Conservation (phyloP, 2,329 filamentous ascomycete genomes). For the Shiraia sp. region DNA sequence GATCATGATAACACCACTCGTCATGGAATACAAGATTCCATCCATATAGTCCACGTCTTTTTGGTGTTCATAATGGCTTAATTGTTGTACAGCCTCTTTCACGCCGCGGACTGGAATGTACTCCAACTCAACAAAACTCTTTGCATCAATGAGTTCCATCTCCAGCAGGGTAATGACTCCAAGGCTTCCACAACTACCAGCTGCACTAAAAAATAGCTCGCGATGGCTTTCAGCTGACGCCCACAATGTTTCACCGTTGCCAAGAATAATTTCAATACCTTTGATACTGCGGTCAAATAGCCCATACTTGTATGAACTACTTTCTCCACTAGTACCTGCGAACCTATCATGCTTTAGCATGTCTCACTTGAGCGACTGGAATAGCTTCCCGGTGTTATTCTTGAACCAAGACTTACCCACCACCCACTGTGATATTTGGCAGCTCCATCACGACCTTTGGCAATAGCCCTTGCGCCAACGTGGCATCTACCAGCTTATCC, state of each 20-base stretch:
- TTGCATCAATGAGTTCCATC: constrained; percentile 59
- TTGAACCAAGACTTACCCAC: constrained; percentile 48
- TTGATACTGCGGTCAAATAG: constrained; percentile 68
- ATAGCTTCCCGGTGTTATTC: too few relatives aligned
- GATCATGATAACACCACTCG: constrained; percentile 62
- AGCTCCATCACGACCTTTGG: constrained; percentile 73
- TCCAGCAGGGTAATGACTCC: constrained; percentile 66
- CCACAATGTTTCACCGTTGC: constrained; percentile 58
- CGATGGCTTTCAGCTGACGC: constrained; percentile 50
- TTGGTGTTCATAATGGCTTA: constrained; percentile 52
- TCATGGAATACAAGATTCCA: constrained; percentile 64
- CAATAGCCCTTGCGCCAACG: constrained; percentile 59
- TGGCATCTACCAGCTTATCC: constrained; percentile 64
- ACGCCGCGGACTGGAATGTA: constrained; percentile 61
- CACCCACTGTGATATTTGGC: constrained; percentile 69
- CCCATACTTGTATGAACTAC: constrained; percentile 67
- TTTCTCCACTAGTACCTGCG: constrained; percentile 68
- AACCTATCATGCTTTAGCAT: constrained; percentile 47
- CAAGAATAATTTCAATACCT: constrained; percentile 66
- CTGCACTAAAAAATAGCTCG: constrained; percentile 64
- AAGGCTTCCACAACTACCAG: constrained; percentile 63
- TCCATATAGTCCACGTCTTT: constrained; percentile 67
- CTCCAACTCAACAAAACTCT: constrained; percentile 62
- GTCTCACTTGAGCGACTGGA: too few relatives aligned
- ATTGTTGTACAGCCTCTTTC: constrained; percentile 53